These are phyloP conservation scores for Coemansia sp. DNA, from an alignment of 192 early-diverging fungal genomes.

Conservation along the genomic window DNA sequence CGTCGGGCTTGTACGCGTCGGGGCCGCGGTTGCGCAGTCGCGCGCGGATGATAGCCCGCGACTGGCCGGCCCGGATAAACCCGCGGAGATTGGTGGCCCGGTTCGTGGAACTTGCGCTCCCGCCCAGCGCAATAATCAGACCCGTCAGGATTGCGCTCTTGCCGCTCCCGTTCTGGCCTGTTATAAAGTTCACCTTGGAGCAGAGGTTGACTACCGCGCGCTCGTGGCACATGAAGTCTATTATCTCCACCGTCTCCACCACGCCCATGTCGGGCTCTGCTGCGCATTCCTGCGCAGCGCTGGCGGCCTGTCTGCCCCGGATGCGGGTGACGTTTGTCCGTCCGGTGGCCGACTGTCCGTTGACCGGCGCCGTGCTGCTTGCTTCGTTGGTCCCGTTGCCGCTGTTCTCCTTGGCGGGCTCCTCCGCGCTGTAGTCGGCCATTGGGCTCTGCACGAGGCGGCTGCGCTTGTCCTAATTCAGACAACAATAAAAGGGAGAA, in stretches of 20 bases:
- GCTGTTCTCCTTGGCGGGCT: not conserved
- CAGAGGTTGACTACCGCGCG: slow-evolving; percentile 75
- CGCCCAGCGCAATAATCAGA: slow-evolving; percentile 89
- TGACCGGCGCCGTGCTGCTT: not conserved
- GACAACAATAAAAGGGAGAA: not conserved
- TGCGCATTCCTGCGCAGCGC: not conserved
- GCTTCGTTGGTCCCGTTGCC: not conserved
- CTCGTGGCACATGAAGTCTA: slow-evolving; percentile 97
- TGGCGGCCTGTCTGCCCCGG: slow-evolving; percentile 21
- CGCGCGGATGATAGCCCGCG: slow-evolving; percentile 66
- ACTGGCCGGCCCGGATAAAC: slow-evolving; percentile 82
- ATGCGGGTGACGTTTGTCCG: slow-evolving; percentile 33
- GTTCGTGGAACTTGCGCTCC: slow-evolving; percentile 84
- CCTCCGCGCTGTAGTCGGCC: not conserved
- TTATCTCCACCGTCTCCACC: slow-evolving; percentile 79
- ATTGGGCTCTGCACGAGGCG: slow-evolving; percentile 6
- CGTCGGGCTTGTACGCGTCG: slow-evolving; percentile 79
- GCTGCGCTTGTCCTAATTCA: slow-evolving; percentile 25
- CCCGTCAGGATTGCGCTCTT: slow-evolving; percentile 95
- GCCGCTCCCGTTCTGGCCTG: slow-evolving; percentile 97
- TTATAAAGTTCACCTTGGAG: slow-evolving; percentile 93
- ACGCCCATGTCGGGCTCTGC: slow-evolving; percentile 63
- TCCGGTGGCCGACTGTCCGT: not conserved
- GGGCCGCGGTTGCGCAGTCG: slow-evolving; percentile 79
- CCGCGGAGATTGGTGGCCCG: slow-evolving; percentile 74